Percentiles rank a stretch among this genome's conserved stretches.
These are phyloP conservation scores for Thraustochytrium sp. DNA, from an alignment of 352 stramenopile species.

Conservation along the genomic window DNA sequence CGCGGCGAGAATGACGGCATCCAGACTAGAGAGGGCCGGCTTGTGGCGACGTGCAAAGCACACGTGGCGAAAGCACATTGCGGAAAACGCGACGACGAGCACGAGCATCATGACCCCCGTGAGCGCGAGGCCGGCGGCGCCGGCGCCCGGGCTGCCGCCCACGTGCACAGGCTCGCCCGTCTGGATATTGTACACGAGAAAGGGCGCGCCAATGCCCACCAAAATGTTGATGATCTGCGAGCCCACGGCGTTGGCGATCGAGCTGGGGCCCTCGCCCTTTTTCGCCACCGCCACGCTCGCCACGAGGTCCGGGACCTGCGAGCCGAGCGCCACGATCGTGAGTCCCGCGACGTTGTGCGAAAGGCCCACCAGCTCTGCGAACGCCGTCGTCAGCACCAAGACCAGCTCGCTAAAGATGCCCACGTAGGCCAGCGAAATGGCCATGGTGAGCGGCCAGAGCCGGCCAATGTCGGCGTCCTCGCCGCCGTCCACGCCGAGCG, in stretches of 20 bases:
- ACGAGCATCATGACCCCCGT: constrained; percentile 24
- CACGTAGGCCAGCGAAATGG: constrained; percentile 67
- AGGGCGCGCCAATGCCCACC: constrained; percentile 65
- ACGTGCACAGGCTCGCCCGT: not conserved
- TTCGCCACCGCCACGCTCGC: constrained; percentile 69
- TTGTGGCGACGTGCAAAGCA: not conserved
- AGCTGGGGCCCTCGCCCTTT: constrained; percentile 69
- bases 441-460: constrained; percentile 59
- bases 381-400: constrained; percentile 63
- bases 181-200: constrained; percentile 65
- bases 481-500: constrained; percentile 50
- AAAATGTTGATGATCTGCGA: constrained; percentile 77
- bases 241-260: constrained; percentile 70
- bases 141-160: not conserved
- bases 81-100: not conserved
- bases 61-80: constrained; percentile 35
- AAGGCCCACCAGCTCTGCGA: constrained; percentile 39
- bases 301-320: constrained; percentile 70
- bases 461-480: constrained; percentile 7
- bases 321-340: constrained; percentile 68
- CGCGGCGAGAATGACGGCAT: constrained; percentile 16
- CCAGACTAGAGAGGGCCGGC: constrained; percentile 11
- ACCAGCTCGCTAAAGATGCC: constrained; percentile 66
- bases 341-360: constrained; percentile 66
- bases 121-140: not conserved